A percentile compares a stretch with the other conserved stretches of the same genome.
Conservation (phyloP, 2,329 filamentous ascomycete genomes). For the Colletotrichum australisinense region DNA sequence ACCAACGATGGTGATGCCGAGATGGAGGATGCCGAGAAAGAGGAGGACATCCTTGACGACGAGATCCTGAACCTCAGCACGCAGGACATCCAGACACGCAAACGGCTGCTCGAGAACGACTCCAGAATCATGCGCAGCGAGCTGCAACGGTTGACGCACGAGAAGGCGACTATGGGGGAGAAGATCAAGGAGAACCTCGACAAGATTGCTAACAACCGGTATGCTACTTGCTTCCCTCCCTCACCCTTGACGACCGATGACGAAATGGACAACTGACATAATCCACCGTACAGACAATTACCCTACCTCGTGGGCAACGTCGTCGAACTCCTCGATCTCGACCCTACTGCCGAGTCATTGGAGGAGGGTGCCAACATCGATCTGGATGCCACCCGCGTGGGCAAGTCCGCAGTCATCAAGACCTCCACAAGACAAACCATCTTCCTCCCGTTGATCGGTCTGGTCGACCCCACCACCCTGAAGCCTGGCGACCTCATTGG, state of each 20-base stretch:
- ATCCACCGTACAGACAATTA: slow-evolving; percentile 76
- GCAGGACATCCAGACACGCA: slow-evolving; percentile 92
- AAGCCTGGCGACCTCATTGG: slow-evolving; percentile 97
- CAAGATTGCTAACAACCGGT: slow-evolving; percentile 99
- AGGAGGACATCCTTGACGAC: slow-evolving; percentile 87
- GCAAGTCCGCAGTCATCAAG: slow-evolving; percentile 99
- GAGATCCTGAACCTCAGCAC: slow-evolving; percentile 95
- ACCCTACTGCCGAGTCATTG: slow-evolving; percentile 93
- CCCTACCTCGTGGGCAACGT: slow-evolving; percentile 99
- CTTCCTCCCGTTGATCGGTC: slow-evolving; percentile 95
- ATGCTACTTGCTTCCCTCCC: slow-evolving; percentile 43
- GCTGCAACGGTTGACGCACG: slow-evolving; percentile 91
- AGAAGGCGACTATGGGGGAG: slow-evolving; percentile 95
- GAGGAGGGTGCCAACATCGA: slow-evolving; percentile 99
- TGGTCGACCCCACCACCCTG: slow-evolving; percentile 94
- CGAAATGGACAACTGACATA: slow-evolving; percentile 35
- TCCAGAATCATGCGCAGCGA: slow-evolving; percentile 99
- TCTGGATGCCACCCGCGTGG: slow-evolving; percentile 93
- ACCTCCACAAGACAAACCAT: slow-evolving; percentile 98
- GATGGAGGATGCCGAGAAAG: slow-evolving; percentile 85
- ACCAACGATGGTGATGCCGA: slow-evolving; percentile 78
- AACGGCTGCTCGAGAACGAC: slow-evolving; percentile 95
- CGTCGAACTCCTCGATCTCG: slow-evolving; percentile 95
- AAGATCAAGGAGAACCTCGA: slow-evolving; percentile 99
- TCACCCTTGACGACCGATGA: neutral